phyloP scores from a whole-genome alignment of 1,284 basidiomycete species.

The Ustilago sp. region DNA sequence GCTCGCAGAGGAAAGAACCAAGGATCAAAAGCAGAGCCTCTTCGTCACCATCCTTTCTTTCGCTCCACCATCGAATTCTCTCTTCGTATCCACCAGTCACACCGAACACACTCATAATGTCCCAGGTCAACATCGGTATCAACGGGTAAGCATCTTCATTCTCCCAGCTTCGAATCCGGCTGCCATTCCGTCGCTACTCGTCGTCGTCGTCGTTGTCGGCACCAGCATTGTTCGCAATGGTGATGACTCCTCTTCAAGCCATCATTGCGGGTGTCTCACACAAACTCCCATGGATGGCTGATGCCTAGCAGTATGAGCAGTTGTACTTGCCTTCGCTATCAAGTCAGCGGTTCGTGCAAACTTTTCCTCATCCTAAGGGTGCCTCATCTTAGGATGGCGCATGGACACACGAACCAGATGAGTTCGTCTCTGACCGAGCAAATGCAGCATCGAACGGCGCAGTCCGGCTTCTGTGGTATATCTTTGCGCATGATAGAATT shows the following conservation, averaged over 20 bases:
- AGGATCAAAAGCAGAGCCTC: conserved; percentile 7
- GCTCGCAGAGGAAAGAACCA: background rate
- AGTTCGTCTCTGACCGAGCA: background rate
- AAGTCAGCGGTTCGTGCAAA: background rate
- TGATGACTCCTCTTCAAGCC: background rate
- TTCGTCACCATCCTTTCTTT: conserved; percentile 22
- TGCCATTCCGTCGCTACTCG: background rate
- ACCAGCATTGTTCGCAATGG: background rate
- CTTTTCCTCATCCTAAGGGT: background rate
- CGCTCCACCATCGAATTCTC: conserved; percentile 33
- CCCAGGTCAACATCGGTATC: conserved; percentile 63
- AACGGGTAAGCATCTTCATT: conserved; percentile 60
- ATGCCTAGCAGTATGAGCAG: background rate
- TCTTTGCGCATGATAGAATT: background rate
- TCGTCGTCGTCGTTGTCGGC: conserved; percentile 4
- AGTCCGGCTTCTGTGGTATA: no score
- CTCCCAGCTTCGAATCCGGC: background rate
- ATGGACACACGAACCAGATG: background rate
- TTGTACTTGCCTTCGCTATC: background rate
- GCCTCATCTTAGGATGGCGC: background rate
- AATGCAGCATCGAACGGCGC: background rate
- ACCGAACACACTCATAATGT: conserved; percentile 38
- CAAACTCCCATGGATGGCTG: background rate
- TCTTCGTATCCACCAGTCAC: conserved; percentile 20
- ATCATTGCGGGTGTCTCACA: background rate